Conservation (phyloP, 2,329 filamentous ascomycete genomes). For the Arachnomyces sp. region DNA sequence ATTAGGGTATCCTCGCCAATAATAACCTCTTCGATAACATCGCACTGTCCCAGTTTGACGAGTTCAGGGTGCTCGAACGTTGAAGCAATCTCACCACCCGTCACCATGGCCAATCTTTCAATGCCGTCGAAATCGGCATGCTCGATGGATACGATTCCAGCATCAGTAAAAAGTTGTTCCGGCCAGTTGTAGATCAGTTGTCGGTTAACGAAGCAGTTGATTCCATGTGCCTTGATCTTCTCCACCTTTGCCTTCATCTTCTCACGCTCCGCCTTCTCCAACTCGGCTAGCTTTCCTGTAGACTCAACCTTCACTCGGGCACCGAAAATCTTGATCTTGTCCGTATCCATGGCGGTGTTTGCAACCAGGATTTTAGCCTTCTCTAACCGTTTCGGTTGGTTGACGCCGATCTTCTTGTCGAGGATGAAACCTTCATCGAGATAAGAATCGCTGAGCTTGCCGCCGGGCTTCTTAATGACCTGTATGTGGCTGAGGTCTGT, state of each 20-base stretch:
- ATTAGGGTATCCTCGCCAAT: constrained; percentile 97
- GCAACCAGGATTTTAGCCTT: constrained; percentile 98
- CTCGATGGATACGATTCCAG: constrained; percentile 96
- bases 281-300: constrained; percentile 92
- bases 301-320: constrained; percentile 93
- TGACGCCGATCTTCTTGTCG: constrained; percentile 98
- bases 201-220: constrained; percentile 99
- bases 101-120: constrained; percentile 87
- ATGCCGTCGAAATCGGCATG: constrained; percentile 99
- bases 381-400: constrained; percentile 93
- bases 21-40: constrained; percentile 94
- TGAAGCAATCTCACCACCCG: constrained; percentile 91
- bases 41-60: constrained; percentile 91
- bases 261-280: constrained; percentile 95
- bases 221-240: constrained; percentile 95
- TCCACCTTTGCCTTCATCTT: constrained; percentile 99
- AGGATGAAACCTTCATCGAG: constrained; percentile 97
- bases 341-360: constrained; percentile 98
- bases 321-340: constrained; percentile 99
- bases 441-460: constrained; percentile 96
- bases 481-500: constrained; percentile 96
- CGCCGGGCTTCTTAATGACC: constrained; percentile 98
- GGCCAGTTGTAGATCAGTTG: constrained; percentile 99
- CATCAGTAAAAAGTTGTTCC: constrained; percentile 95
- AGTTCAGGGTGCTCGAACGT: constrained; percentile 98